Evolutionary conservation across 2,329 filamentous ascomycete genomes (phyloP).

Genomic region (Aspergillus versicolor): DNA sequence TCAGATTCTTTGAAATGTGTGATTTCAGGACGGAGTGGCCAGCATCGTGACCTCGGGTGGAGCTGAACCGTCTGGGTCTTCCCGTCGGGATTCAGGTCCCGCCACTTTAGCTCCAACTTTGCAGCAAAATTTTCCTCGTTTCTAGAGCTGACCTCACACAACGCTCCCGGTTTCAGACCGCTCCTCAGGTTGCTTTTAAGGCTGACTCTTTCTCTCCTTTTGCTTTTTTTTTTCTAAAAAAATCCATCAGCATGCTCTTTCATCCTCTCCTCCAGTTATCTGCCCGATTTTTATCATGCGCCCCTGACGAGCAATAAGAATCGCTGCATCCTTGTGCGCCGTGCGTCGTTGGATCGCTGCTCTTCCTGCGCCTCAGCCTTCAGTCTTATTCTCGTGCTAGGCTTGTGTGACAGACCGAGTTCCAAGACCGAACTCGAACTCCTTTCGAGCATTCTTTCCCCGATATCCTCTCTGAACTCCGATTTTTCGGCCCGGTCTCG

Average conservation of each 20-base stretch:
- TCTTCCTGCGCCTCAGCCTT: constrained; percentile 3
- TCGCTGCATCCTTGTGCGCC: constrained; percentile 13
- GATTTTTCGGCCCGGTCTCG: constrained; percentile 12
- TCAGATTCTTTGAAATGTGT: too few relatives aligned
- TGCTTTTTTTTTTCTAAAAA: neutral
- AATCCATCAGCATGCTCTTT: constrained; percentile 12
- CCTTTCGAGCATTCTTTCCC: neutral
- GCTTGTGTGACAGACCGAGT: constrained; percentile 11
- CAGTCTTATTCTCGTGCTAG: constrained; percentile 4
- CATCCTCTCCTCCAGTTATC: constrained; percentile 21
- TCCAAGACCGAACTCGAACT: constrained; percentile 1
- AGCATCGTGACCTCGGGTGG: neutral
- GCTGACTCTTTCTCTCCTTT: constrained; percentile 4
- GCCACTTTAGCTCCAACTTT: constrained; percentile 9
- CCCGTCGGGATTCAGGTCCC: neutral
- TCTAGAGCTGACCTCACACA: constrained; percentile 16
- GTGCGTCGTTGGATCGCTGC: constrained; percentile 15
- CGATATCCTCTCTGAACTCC: constrained; percentile 6
- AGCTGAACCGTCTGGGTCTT: neutral
- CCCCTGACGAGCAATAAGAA: constrained; percentile 19
- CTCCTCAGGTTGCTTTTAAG: constrained; percentile 10
- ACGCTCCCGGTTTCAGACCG: neutral
- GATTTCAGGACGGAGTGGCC: neutral
- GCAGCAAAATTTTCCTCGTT: constrained; percentile 14
- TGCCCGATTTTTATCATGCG: constrained; percentile 21